These are phyloP conservation scores for Carex parvula DNA, from an alignment of 176 grass and related monocot species.

Conservation along the genomic window DNA sequence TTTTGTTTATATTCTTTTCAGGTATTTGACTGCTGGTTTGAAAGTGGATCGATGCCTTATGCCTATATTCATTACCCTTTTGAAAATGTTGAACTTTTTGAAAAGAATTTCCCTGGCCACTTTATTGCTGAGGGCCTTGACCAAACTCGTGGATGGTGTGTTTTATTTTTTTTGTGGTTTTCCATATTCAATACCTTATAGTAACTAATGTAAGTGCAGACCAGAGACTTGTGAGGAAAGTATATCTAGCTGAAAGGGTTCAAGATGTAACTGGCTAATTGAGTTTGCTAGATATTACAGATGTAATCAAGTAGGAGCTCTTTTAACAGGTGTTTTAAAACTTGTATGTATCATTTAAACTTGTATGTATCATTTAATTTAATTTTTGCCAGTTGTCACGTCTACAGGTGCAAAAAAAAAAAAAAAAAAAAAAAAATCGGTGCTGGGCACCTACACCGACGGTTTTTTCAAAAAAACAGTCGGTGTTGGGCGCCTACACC, in stretches of 20 bases:
- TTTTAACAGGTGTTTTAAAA: too few relatives aligned
- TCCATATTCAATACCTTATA: not conserved
- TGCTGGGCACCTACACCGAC: too few relatives aligned
- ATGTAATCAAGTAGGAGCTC: not conserved
- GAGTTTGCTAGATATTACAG: not conserved
- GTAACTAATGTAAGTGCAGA: not conserved
- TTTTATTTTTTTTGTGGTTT: conserved; percentile 15
- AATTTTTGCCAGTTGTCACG: too few relatives aligned
- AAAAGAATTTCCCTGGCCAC: conserved; percentile 96
- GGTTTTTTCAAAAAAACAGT: too few relatives aligned
- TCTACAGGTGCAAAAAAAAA: too few relatives aligned
- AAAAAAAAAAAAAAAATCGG: too few relatives aligned
- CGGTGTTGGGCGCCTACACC: too few relatives aligned
- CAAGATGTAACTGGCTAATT: not conserved
- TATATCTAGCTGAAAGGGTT: not conserved
- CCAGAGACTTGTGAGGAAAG: not conserved
- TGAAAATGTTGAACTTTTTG: conserved; percentile 90
- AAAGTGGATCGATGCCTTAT: conserved; percentile 98
- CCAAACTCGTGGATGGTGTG: conserved; percentile 94
- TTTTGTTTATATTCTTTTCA: conserved; percentile 31
- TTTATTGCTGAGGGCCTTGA: conserved; percentile 98
- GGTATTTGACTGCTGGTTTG: conserved; percentile 99
- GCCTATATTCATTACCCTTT: conserved; percentile 99
- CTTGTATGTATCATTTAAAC: too few relatives aligned
- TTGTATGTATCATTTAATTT: too few relatives aligned